Base-by-base conservation (phyloP, 148 eudicot genomes). In the Linanthus parryae region DNA sequence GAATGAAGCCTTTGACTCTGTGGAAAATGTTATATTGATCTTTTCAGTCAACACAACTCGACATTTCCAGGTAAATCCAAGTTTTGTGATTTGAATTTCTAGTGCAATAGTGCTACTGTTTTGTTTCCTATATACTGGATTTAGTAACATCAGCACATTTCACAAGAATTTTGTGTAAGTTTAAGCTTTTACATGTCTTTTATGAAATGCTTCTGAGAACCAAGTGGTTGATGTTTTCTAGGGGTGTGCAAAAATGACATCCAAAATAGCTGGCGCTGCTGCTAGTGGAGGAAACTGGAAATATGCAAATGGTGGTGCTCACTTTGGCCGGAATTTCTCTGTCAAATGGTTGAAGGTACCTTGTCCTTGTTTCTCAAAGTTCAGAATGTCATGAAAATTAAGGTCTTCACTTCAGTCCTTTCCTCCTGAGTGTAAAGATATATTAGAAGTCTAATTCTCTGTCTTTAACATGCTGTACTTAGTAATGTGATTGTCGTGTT, bases 261-360 rank as follows among this genome's bases (percentile, higher is more conserved):
- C 91, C 29, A 81, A 80, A 73, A 92, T 84, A 58, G 94, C 88
- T 62, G 99, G 86, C 64, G 74, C 81, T 59, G 73, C 77, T 67
- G 76, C n/a, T n/a, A n/a, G 75, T 64, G 99, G 99, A 53, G 99
- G 99, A 48, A 92, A 92, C 56, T 92, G 99, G 99, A 92, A 92
- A 78, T 83, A 81, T 72, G 87, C 90, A 21, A 96, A 92, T 68
- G 99, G 99, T 67, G 79, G 90, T 48, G 99, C 96, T 42, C 96
- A 92, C 65, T 92, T 87, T 71, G 99, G 99, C 51, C 71, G 99
- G 58, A 92, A 92, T 70, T 92, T 92, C 74, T 82, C 85, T 27
- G 83, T 87, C 30, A 87, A 84, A 69, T 92, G 99, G 99, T 60
- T 92, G 37, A 92, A 92, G 99, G 96, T 92, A 80, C 44, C 0